Evolutionary conservation across 441 rosid species (phyloP), one percentile per base, ranked within the genome.

Genomic region (Lepidium campestre): DNA sequence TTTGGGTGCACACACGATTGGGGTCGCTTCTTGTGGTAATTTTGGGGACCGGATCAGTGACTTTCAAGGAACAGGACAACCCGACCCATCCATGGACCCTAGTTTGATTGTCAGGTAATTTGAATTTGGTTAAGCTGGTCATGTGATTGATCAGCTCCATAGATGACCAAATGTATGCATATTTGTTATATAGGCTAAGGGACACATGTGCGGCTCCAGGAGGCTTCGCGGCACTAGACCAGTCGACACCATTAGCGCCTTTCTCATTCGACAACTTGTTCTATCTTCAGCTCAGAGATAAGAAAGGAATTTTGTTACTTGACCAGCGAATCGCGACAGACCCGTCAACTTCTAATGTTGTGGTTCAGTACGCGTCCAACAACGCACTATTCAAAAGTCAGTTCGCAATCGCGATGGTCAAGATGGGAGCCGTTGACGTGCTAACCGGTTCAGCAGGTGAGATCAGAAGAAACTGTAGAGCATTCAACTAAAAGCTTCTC

Each of bases 1-100:
- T 18, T 64, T 89, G 72, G 96, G 96, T 13, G 90, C 80, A 7
- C 96, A 88, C 57, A 83, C 92, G 0, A 86, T 86, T 61, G 90
- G 90, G 2, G 46, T 78, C 11, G 78, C 78, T 4, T 89, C 72
- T 42, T 86, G 92, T 71, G 75, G 79, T 61, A 78, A 76, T 49
- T 89, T 86, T 42, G 5, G 17, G 1, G 79, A 79, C 56, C 72
- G 96, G 13, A 39, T 83, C 29, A 39, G 73, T 0, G 18, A 74
- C 45, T 83, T 80, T n/a, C 77, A 76, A 42, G 87, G 85, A 15
- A 72, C 82, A 0, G 76, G 78, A 13, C 57, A 44, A 5, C 81
- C 85, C 14, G 89, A 83, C 32, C 83, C 86, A 0, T 35, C 83
- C 1, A 85, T 86, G 93, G 87, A 85, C 44, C 65, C 77, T 27